Evolutionary conservation across 2,329 filamentous ascomycete genomes (phyloP).

Genomic region (Botrytis aclada): DNA sequence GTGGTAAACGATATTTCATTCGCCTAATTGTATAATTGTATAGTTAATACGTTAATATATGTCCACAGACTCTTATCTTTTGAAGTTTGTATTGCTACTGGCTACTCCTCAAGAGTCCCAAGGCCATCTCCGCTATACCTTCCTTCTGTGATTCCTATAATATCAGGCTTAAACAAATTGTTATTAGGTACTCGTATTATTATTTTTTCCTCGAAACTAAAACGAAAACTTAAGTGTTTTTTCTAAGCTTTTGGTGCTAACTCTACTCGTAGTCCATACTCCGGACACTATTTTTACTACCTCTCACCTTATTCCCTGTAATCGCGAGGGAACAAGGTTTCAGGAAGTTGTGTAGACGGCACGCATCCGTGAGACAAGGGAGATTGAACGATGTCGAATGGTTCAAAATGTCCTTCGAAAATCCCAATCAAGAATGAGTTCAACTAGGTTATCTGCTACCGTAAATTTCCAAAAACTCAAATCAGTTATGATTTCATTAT

Average conservation of each 20-base stretch:
- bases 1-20: neutral
- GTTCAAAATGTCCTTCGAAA: neutral
- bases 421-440: neutral
- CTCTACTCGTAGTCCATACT: neutral
- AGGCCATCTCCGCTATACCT: neutral
- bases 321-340: constrained; percentile 18
- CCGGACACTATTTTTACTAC: neutral
- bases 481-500: neutral
- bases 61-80: neutral
- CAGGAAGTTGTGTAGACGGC: constrained; percentile 1
- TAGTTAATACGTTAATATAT: too few species aligned
- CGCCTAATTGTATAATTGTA: neutral
- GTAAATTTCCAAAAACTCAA: neutral
- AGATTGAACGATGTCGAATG: constrained; percentile 19
- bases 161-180: neutral
- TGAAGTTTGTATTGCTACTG: neutral
- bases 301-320: neutral
- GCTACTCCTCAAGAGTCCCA: neutral
- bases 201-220: neutral
- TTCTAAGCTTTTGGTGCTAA: neutral
- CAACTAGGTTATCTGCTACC: neutral
- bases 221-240: neutral
- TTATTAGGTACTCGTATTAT: neutral
- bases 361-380: constrained; percentile 20
- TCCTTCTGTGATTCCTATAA: neutral